Base-by-base conservation (phyloP, 495 filamentous ascomycete genomes). In the Aspergillus avenaceus region DNA sequence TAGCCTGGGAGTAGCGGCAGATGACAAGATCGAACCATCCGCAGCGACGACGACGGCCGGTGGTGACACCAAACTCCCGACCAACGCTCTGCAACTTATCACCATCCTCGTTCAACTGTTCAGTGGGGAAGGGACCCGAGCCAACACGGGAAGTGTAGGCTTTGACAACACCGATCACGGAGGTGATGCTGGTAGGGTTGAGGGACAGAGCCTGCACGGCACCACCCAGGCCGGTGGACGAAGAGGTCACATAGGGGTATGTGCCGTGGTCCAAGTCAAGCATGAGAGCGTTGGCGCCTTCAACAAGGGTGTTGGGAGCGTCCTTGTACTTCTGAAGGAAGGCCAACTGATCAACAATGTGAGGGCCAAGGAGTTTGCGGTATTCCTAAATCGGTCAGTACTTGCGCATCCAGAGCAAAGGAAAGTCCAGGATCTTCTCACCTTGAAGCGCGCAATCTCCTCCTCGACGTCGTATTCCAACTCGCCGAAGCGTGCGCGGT, bases 1-100 rank as follows among this genome's bases (percentile, higher is more conserved):
- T 73, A 1, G 73, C 68, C 26, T 77, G 71, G 32, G 81, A 88
- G 75, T 91, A 90, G 57, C 88, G 85, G 49, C 88, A 66, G n/a
- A 93, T 74, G n/a, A 91, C 85, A 6, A 96, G 78, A 62, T 97
- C 90, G 31, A 96, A 78, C 90, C 88, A 95, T 23, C 91, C 91
- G 62, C 91, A 96, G 38, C 91, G 81, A 18, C 91, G 84, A 55
- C 72, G 81, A 45, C 91, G 82, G 50, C 91, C 91, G 19, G 91
- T 96, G 36, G 85, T 96, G 27, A 87, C 87, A 51, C 90, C 90
- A 64, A 84, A 84, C 70, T 90, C 86, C 25, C 68, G 67, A 27
- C 85, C 86, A 27, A 83, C 65, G 37, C 52, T 49, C 64, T 88
- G 85, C 42, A 88, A 75, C 56, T 80, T 81, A 11, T 85, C 78